phyloP scores from a whole-genome alignment of 805 yeast species.

The Millerozyma miso region DNA sequence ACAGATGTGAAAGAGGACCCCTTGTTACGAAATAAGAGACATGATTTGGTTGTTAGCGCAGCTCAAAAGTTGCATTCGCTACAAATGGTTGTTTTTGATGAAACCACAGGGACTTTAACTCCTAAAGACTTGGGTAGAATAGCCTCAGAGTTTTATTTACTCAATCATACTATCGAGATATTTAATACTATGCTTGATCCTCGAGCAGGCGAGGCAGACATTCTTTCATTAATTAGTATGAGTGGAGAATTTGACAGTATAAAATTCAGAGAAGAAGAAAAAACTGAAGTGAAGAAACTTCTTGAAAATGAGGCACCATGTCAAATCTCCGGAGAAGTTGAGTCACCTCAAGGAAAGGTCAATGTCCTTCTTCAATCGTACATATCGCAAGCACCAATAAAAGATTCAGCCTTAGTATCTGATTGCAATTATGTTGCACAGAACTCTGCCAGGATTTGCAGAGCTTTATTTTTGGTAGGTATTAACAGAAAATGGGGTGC shows the following conservation, averaged over 20 bases:
- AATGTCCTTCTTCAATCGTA: conserved; percentile 84
- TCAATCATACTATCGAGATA: conserved; percentile 81
- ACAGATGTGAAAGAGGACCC: conserved; percentile 82
- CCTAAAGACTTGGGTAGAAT: conserved; percentile 90
- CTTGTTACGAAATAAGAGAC: conserved; percentile 63
- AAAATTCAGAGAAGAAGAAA: conserved; percentile 84
- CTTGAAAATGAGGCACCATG: conserved; percentile 64
- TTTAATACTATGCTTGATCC: conserved; percentile 85
- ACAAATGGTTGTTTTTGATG: conserved; percentile 94
- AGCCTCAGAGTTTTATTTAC: conserved; percentile 87
- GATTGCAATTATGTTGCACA: conserved; percentile 94
- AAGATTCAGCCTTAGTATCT: conserved; percentile 77
- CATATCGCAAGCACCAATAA: conserved; percentile 68
- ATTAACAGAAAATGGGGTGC: conserved; percentile 89
- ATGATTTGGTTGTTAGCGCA: conserved; percentile 72
- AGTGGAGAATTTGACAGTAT: conserved; percentile 91
- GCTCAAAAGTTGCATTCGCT: conserved; percentile 79
- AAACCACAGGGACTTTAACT: conserved; percentile 69
- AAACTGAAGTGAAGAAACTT: conserved; percentile 62
- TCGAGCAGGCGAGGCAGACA: conserved; percentile 86
- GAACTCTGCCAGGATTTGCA: conserved; percentile 86
- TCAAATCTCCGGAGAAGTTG: conserved; percentile 74
- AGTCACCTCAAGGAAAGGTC: conserved; percentile 79
- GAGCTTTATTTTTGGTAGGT: conserved; percentile 86
- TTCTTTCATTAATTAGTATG: conserved; percentile 81